Percentiles rank a stretch among this genome's conserved stretches.
These are phyloP conservation scores for Leccinum rimulosum DNA, from an alignment of 768 basidiomycete genomes.

Conservation along the genomic window DNA sequence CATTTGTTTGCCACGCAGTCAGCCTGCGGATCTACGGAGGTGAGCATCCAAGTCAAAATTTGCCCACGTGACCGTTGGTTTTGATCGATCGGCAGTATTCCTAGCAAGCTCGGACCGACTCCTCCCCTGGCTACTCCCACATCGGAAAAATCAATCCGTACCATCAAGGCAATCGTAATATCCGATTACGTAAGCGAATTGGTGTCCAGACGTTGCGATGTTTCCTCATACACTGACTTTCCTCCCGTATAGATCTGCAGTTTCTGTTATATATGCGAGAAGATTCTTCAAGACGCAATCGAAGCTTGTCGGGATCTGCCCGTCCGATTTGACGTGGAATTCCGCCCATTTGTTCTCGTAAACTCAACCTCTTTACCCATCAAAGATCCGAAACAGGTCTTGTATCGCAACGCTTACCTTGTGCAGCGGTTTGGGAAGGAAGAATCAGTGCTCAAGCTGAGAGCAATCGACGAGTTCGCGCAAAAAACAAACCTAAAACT, in stretches of 20 bases:
- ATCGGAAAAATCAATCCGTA: constrained; percentile 17
- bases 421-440: constrained; percentile 27
- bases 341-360: constrained; percentile 29
- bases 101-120: constrained; percentile 14
- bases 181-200: constrained; percentile 30
- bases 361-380: constrained; percentile 4
- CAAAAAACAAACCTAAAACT: constrained; percentile 23
- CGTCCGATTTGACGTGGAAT: constrained; percentile 32
- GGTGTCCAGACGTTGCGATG: not conserved
- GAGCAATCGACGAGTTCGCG: constrained; percentile 22
- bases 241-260: constrained; percentile 25
- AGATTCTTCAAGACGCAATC: constrained; percentile 33
- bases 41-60: not conserved
- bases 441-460: constrained; percentile 22
- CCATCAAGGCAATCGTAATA: constrained; percentile 32
- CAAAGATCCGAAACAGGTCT: not conserved
- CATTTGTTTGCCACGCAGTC: constrained; percentile 1
- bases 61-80: not conserved
- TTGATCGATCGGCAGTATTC: constrained; percentile 9
- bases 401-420: constrained; percentile 21
- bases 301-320: constrained; percentile 31
- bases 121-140: not conserved
- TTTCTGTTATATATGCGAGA: constrained; percentile 39
- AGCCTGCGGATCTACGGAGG: constrained; percentile 15
- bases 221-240: not conserved